These are phyloP conservation scores for Rhodotorula toruloides DNA, from an alignment of 768 basidiomycete species.

Conservation along the genomic window DNA sequence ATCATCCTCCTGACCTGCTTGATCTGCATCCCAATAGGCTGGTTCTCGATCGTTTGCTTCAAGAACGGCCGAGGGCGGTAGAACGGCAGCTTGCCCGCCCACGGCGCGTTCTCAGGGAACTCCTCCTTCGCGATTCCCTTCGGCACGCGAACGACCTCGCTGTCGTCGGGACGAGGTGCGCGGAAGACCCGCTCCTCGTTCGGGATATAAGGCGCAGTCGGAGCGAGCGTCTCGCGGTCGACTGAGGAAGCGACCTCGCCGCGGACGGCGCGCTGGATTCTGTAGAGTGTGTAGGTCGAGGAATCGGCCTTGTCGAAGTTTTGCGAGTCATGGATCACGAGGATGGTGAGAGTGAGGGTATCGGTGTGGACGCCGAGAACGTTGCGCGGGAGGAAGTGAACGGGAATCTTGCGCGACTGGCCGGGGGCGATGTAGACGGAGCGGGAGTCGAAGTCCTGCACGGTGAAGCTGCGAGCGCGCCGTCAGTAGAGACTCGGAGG, in stretches of 20 bases:
- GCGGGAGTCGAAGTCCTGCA: too few species aligned
- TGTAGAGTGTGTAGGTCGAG: not conserved
- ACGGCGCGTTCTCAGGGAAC: not conserved
- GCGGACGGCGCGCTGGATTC: not conserved
- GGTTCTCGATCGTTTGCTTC: too few species aligned
- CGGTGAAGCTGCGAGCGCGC: too few species aligned
- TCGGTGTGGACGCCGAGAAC: not conserved
- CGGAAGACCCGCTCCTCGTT: not conserved
- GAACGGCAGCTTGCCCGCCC: not conserved
- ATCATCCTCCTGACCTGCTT: too few species aligned
- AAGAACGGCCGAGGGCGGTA: too few species aligned
- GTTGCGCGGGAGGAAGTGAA: conserved; percentile 15
- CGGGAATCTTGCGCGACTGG: too few species aligned
- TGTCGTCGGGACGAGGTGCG: not conserved
- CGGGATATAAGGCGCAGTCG: conserved; percentile 1
- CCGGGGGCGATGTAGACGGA: too few species aligned
- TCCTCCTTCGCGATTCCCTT: not conserved
- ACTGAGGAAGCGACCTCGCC: conserved; percentile 1
- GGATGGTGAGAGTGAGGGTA: not conserved
- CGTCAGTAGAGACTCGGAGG: too few species aligned
- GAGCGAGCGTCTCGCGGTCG: not conserved
- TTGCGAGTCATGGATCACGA: too few species aligned
- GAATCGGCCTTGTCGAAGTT: too few species aligned
- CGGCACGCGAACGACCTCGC: not conserved
- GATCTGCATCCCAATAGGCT: too few species aligned